These are phyloP conservation scores for Diaporthe batatas DNA, from an alignment of 2,329 filamentous ascomycete species.

Conservation along the genomic window DNA sequence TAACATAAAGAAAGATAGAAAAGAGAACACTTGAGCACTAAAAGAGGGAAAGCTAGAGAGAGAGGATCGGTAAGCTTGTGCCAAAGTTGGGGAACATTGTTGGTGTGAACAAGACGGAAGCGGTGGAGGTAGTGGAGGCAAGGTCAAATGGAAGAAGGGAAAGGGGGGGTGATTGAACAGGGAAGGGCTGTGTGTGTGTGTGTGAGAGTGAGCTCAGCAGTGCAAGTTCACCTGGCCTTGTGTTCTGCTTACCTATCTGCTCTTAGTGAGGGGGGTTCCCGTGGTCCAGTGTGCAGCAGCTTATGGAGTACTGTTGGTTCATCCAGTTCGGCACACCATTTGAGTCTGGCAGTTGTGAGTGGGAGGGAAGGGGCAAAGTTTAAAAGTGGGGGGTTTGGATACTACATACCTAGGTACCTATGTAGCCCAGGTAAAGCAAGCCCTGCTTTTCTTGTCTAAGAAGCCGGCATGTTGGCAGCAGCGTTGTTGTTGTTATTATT, in stretches of 20 bases:
- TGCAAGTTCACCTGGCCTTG: neutral
- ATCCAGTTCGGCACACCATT: neutral
- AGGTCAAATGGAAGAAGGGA: neutral
- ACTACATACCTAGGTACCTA: neutral
- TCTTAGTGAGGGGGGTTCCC: neutral
- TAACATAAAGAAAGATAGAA: neutral
- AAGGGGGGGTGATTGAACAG: neutral
- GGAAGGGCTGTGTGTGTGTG: neutral
- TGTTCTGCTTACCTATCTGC: neutral
- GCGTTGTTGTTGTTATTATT: no score
- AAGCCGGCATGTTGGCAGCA: neutral
- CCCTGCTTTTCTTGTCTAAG: neutral
- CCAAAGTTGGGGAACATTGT: slow-evolving; percentile 12
- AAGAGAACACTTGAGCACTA: no score
- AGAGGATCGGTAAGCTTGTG: neutral
- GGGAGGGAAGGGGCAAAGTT: neutral
- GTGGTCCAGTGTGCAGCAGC: no score
- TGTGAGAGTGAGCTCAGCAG: neutral
- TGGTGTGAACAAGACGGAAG: neutral
- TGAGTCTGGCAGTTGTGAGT: neutral
- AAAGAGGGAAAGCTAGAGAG: neutral
- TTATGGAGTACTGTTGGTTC: no score
- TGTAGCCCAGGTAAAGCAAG: no score
- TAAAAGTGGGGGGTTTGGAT: slow-evolving; percentile 12
- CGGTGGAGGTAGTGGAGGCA: neutral